Evolutionary conservation across 225 moss, liverwort and hornwort genomes (phyloP).

Genomic region (Sphagnum contortum): DNA sequence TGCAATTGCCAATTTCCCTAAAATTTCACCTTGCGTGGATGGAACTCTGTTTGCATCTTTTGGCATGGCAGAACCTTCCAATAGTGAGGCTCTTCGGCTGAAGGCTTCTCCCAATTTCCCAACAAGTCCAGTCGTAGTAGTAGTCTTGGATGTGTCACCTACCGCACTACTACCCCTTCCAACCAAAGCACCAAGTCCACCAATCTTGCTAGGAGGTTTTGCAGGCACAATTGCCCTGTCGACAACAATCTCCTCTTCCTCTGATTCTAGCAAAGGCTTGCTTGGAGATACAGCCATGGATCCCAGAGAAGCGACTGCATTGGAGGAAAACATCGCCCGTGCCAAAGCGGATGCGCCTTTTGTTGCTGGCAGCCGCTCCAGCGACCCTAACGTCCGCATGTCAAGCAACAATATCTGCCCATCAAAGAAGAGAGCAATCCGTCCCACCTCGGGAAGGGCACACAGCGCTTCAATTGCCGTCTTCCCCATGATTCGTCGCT

Average conservation of each 20-base stretch:
- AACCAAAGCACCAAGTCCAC: not conserved
- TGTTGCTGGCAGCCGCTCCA: slow-evolving; percentile 61
- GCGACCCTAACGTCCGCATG: slow-evolving; percentile 53
- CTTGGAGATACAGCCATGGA: slow-evolving; percentile 8
- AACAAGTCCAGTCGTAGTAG: slow-evolving; percentile 18
- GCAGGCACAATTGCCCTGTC: too few relatives aligned
- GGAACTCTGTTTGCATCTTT: slow-evolving; percentile 18
- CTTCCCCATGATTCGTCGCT: slow-evolving; percentile 62
- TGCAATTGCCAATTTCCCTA: slow-evolving; percentile 68
- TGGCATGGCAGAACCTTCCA: slow-evolving; percentile 19
- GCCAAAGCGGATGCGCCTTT: slow-evolving; percentile 77
- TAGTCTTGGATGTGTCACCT: not conserved
- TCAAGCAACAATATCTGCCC: slow-evolving; percentile 77
- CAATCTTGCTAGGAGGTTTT: too few relatives aligned
- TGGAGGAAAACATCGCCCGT: slow-evolving; percentile 30
- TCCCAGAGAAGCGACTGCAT: slow-evolving; percentile 12
- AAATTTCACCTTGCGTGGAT: slow-evolving; percentile 20
- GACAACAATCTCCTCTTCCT: not conserved
- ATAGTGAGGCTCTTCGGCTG: slow-evolving; percentile 38
- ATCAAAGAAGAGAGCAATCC: slow-evolving; percentile 81
- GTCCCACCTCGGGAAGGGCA: slow-evolving; percentile 65
- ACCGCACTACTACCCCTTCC: too few relatives aligned
- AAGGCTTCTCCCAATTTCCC: slow-evolving; percentile 35
- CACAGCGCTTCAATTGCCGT: slow-evolving; percentile 74
- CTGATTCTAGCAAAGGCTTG: slow-evolving; percentile 6